These are phyloP conservation scores for Furcasterigmium furcatum DNA, from an alignment of 2,329 filamentous ascomycete genomes.

Conservation along the genomic window DNA sequence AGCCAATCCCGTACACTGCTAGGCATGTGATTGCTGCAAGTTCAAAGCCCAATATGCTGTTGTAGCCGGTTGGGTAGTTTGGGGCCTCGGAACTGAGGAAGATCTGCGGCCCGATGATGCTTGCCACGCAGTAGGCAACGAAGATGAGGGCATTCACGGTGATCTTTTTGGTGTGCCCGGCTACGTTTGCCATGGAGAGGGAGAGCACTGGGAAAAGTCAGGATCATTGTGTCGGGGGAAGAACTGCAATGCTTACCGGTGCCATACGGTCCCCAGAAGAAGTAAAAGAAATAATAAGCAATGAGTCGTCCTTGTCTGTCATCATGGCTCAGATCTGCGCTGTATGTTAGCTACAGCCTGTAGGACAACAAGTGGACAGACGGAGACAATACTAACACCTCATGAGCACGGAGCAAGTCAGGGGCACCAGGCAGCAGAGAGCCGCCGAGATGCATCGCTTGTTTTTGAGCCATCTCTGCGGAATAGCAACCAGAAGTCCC, in stretches of 20 bases:
- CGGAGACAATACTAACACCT: not conserved
- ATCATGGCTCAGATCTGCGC: slow-evolving; percentile 23
- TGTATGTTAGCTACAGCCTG: not conserved
- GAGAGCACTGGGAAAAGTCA: slow-evolving; percentile 13
- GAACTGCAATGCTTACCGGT: slow-evolving; percentile 12
- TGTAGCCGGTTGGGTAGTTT: slow-evolving; percentile 58
- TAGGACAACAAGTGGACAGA: too few species aligned
- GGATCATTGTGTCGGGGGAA: slow-evolving; percentile 3
- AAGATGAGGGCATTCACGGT: slow-evolving; percentile 58
- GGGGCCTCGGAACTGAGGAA: slow-evolving; percentile 57
- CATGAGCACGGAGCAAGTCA: slow-evolving; percentile 4
- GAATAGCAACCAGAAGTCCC: slow-evolving; percentile 3
- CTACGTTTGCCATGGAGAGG: slow-evolving; percentile 18
- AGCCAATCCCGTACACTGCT: not conserved
- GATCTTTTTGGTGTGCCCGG: slow-evolving; percentile 18
- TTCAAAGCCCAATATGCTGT: slow-evolving; percentile 52
- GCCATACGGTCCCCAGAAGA: slow-evolving; percentile 23
- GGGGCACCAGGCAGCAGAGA: slow-evolving; percentile 10
- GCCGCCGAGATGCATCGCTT: slow-evolving; percentile 7
- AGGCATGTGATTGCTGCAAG: not conserved
- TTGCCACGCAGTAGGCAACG: slow-evolving; percentile 57
- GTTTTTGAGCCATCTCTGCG: slow-evolving; percentile 9
- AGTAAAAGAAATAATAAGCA: slow-evolving; percentile 4
- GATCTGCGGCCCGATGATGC: slow-evolving; percentile 58
- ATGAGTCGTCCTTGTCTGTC: slow-evolving; percentile 31